Percentiles rank a stretch among this genome's conserved stretches.
Evolutionary conservation across 208 protist species (phyloP).

Genomic region (Balamuthia mandrillaris): DNA sequence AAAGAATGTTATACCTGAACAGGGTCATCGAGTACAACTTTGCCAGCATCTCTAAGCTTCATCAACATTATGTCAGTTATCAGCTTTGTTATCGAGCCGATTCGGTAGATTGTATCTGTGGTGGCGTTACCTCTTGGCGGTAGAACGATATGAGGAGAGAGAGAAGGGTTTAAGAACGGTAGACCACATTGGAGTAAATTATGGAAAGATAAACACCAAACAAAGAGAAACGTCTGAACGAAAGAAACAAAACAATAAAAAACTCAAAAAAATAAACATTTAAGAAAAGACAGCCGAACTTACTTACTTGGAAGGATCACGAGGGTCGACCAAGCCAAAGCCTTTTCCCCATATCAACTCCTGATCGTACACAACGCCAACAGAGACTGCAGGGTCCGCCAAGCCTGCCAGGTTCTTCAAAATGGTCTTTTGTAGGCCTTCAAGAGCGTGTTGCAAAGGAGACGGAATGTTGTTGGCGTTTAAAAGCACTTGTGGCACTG

Average conservation of each 20-base stretch:
- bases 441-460: too few species aligned
- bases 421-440: too few species aligned
- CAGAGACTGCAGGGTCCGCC: background rate
- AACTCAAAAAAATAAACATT: too few species aligned
- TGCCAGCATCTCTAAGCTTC: background rate
- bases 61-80: constrained; percentile 4
- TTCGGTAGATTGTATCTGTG: constrained; percentile 12
- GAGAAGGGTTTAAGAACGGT: background rate
- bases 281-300: too few species aligned
- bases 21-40: background rate
- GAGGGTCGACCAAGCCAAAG: background rate
- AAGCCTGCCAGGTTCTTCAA: too few species aligned
- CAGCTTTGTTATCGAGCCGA: constrained; percentile 9
- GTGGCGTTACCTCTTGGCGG: background rate
- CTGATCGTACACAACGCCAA: constrained; percentile 6
- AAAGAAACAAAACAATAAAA: too few species aligned
- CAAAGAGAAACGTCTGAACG: too few species aligned
- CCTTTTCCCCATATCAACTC: background rate
- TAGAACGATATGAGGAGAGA: background rate
- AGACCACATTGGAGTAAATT: background rate
- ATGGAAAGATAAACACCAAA: background rate
- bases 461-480: too few species aligned
- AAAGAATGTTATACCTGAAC: background rate
- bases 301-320: background rate
- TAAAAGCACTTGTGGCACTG: too few species aligned